Percentiles rank a stretch among this genome's conserved stretches.
These are phyloP conservation scores for Pichia deserticola DNA, from an alignment of 805 yeast genomes.

Conservation along the genomic window DNA sequence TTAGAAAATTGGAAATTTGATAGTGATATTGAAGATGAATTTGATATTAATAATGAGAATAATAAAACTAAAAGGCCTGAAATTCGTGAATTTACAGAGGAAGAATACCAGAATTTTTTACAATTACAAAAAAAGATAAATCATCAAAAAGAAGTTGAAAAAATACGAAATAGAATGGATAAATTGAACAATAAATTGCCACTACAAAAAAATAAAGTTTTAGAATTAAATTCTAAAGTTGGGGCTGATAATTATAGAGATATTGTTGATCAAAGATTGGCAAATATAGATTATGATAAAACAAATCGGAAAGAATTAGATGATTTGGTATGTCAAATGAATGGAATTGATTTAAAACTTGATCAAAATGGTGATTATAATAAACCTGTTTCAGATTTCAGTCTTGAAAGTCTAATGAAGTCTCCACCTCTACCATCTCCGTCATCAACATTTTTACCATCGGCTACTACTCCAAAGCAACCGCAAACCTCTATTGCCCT, in stretches of 20 bases:
- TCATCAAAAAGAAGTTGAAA: slow-evolving; percentile 13
- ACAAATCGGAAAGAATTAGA: slow-evolving; percentile 5
- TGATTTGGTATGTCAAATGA: slow-evolving; percentile 10
- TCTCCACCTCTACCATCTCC: too few species aligned
- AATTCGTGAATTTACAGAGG: slow-evolving; percentile 11
- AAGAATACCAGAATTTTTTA: slow-evolving; percentile 12
- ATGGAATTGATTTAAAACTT: slow-evolving; percentile 6
- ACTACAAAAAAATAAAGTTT: slow-evolving; percentile 1
- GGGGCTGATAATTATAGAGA: slow-evolving; percentile 13
- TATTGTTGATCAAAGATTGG: slow-evolving; percentile 7
- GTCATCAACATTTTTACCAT: too few species aligned
- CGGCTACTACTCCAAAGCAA: not conserved
- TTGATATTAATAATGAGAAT: not conserved
- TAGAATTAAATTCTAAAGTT: slow-evolving; percentile 9
- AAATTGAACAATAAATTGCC: not conserved
- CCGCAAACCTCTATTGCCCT: not conserved
- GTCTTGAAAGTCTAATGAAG: slow-evolving; percentile 7
- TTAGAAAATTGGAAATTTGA: slow-evolving; percentile 7
- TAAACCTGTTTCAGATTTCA: not conserved
- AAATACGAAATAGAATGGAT: slow-evolving; percentile 4
- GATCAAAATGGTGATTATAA: not conserved
- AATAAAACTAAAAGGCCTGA: slow-evolving; percentile 3
- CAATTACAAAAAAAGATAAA: slow-evolving; percentile 11
- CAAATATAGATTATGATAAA: not conserved
- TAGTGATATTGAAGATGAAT: not conserved